phyloP scores from a whole-genome alignment of 2,329 filamentous ascomycete species.

The Claviceps pusilla region DNA sequence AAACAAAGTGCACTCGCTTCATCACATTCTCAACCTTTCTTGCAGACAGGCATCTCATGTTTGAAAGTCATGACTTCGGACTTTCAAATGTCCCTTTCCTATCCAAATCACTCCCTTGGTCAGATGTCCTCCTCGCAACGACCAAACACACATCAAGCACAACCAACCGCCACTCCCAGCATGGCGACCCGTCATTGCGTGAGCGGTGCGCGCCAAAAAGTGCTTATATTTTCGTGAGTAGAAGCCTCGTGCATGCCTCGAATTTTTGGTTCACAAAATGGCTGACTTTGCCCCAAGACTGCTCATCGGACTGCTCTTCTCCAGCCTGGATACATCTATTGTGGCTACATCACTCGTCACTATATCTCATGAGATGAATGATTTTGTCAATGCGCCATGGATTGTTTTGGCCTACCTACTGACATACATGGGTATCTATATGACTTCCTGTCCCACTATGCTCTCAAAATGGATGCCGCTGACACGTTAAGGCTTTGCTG shows the following conservation, averaged over 20 bases:
- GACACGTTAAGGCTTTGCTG: slow-evolving; percentile 31
- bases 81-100: slow-evolving; percentile 17
- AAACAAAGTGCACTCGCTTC: slow-evolving; percentile 1
- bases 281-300: slow-evolving; percentile 24
- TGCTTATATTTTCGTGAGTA: slow-evolving; percentile 22
- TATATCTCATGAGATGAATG: slow-evolving; percentile 35
- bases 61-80: slow-evolving; percentile 12
- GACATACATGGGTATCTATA: slow-evolving; percentile 35
- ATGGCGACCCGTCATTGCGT: slow-evolving; percentile 1
- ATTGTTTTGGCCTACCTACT: slow-evolving; percentile 40
- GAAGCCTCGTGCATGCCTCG: not conserved
- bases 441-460: not conserved
- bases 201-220: slow-evolving; percentile 11
- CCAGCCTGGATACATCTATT: slow-evolving; percentile 42
- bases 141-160: not conserved
- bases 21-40: not conserved
- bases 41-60: not conserved
- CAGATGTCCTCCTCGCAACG: slow-evolving; percentile 14
- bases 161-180: not conserved
- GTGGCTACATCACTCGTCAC: slow-evolving; percentile 43
- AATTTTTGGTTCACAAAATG: not conserved
- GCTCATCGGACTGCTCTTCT: slow-evolving; percentile 38
- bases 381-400: slow-evolving; percentile 39
- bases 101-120: slow-evolving; percentile 18
- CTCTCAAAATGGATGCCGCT: slow-evolving; percentile 2